Conservation (phyloP, 352 stramenopile species). For the Phytophthora capsici region DNA sequence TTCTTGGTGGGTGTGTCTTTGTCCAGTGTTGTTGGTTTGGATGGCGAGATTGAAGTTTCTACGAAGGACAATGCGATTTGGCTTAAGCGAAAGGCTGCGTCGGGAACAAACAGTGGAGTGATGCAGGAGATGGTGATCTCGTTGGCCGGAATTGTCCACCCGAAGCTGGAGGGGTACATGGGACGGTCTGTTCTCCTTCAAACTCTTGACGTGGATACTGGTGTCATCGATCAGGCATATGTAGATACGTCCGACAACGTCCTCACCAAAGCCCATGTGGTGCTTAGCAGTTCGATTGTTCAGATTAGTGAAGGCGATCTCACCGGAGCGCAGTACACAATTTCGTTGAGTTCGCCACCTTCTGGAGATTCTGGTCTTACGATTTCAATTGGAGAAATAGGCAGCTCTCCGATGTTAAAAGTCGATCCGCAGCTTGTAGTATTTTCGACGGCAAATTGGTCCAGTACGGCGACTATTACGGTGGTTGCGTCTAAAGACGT, state of each 20-base stretch:
- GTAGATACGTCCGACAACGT: slow-evolving; percentile 43
- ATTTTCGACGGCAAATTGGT: slow-evolving; percentile 63
- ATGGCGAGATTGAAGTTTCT: slow-evolving; percentile 32
- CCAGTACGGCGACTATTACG: slow-evolving; percentile 28
- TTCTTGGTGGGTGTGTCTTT: slow-evolving; percentile 29
- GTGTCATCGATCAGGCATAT: slow-evolving; percentile 62
- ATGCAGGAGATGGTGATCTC: slow-evolving; percentile 41
- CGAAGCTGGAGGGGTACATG: slow-evolving; percentile 61
- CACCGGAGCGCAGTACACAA: slow-evolving; percentile 39
- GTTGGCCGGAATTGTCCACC: slow-evolving; percentile 47
- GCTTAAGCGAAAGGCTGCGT: slow-evolving; percentile 27
- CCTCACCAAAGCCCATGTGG: slow-evolving; percentile 47
- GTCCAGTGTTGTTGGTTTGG: slow-evolving; percentile 31
- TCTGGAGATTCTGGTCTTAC: slow-evolving; percentile 7
- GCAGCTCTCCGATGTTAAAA: slow-evolving; percentile 9
- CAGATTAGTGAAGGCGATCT: slow-evolving; percentile 37
- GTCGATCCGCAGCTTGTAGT: slow-evolving; percentile 40
- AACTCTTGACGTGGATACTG: slow-evolving; percentile 45
- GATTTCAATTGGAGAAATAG: slow-evolving; percentile 30
- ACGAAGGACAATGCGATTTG: slow-evolving; percentile 31
- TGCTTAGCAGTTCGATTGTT: slow-evolving; percentile 39
- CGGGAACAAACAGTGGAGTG: slow-evolving; percentile 22
- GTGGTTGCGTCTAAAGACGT: slow-evolving; percentile 37
- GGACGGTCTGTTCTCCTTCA: slow-evolving; percentile 54
- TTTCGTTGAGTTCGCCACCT: slow-evolving; percentile 55